Evolutionary conservation across 1,284 basidiomycete species (phyloP).

Genomic region (Ganoderma resinaceum): DNA sequence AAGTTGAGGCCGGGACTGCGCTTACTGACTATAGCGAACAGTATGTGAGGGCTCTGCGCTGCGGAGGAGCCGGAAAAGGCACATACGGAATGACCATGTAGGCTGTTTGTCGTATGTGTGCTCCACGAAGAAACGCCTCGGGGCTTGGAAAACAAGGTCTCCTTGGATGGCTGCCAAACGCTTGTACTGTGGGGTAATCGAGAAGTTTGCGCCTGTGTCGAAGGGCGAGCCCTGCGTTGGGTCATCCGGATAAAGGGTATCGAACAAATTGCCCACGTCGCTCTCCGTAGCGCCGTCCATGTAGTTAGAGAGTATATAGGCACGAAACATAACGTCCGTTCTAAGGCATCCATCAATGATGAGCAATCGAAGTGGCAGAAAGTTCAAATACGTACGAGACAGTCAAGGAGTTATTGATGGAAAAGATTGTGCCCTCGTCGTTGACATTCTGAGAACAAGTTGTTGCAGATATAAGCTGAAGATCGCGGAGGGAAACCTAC

Average conservation of each 20-base stretch:
- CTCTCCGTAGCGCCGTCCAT: neutral
- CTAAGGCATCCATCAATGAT: neutral
- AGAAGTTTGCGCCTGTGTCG: conserved; percentile 51
- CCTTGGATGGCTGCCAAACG: conserved; percentile 58
- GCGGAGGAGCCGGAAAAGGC: neutral
- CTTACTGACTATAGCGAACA: conserved; percentile 45
- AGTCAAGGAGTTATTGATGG: conserved; percentile 2
- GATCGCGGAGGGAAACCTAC: conserved; percentile 17
- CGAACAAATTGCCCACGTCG: conserved; percentile 26
- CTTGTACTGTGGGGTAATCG: conserved; percentile 57
- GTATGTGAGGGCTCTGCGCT: neutral
- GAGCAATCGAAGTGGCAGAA: neutral
- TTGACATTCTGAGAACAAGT: neutral
- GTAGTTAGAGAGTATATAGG: conserved; percentile 11
- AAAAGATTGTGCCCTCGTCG: conserved; percentile 14
- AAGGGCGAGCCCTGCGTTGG: conserved; percentile 57
- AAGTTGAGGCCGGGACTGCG: conserved; percentile 40
- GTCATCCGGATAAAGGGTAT: conserved; percentile 35
- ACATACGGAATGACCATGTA: conserved; percentile 43
- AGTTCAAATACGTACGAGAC: neutral
- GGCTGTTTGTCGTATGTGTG: conserved; percentile 34
- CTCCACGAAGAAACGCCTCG: conserved; percentile 55
- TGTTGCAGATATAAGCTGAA: neutral
- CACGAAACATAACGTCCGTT: neutral
- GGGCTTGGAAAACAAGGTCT: conserved; percentile 61